These are phyloP conservation scores for Elongisporangium prolatum DNA, from an alignment of 352 stramenopile species.

Conservation along the genomic window DNA sequence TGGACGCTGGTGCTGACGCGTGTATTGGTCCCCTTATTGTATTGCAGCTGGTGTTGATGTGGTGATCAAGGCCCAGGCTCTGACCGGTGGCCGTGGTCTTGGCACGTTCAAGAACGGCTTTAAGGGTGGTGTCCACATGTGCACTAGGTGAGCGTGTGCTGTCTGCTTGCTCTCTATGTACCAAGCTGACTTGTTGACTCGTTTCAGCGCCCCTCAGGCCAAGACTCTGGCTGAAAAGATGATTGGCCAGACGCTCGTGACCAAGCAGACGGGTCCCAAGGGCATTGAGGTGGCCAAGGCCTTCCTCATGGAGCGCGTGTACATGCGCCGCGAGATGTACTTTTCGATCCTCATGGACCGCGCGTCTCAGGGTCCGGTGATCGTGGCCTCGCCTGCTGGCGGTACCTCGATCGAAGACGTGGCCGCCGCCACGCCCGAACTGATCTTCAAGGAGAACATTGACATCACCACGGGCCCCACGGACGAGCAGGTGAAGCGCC, in stretches of 20 bases:
- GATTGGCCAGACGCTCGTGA: conserved; percentile 95
- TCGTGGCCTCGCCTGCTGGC: conserved; percentile 93
- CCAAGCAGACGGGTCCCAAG: conserved; percentile 91
- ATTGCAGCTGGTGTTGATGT: conserved; percentile 81
- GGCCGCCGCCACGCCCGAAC: conserved; percentile 89
- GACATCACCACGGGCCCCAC: conserved; percentile 93
- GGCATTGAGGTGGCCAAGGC: conserved; percentile 89
- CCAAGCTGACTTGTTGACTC: conserved; percentile 1
- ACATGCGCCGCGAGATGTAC: conserved; percentile 97
- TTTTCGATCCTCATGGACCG: conserved; percentile 98
- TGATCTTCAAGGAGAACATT: conserved; percentile 93
- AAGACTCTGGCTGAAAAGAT: conserved; percentile 84
- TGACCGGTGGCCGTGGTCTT: conserved; percentile 94
- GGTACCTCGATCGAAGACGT: conserved; percentile 98
- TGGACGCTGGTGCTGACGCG: conserved; percentile 1
- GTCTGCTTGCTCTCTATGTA: neutral
- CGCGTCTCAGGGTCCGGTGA: conserved; percentile 90
- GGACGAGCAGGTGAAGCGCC: conserved; percentile 64
- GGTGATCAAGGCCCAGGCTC: conserved; percentile 96
- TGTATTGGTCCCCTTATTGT: neutral
- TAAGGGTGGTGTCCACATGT: conserved; percentile 97
- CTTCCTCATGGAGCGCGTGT: conserved; percentile 91
- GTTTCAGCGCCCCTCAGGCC: conserved; percentile 31
- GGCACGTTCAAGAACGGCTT: conserved; percentile 97
- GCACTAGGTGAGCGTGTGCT: conserved; percentile 70